A percentile compares a stretch with the other conserved stretches of the same genome.
These are phyloP conservation scores for Morella rubra DNA, from an alignment of 306 rosid genomes.

Conservation along the genomic window DNA sequence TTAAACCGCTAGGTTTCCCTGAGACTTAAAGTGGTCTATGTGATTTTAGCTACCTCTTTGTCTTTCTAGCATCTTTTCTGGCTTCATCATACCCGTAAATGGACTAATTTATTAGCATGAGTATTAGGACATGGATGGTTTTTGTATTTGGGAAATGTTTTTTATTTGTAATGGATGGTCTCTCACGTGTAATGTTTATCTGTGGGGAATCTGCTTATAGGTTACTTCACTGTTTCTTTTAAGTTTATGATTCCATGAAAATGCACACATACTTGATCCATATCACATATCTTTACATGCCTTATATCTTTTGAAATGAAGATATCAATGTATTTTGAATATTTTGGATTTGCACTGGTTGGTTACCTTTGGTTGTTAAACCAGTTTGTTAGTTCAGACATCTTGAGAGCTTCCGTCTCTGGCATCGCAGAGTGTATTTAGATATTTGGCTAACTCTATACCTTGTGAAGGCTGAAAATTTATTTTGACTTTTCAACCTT, in stretches of 20 bases:
- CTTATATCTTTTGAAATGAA: background rate
- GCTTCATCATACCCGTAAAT: background rate
- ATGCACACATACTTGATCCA: background rate
- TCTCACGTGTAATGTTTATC: background rate
- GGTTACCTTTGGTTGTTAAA: background rate
- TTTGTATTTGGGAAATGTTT: background rate
- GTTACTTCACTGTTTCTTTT: background rate
- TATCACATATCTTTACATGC: background rate
- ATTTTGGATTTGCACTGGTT: background rate
- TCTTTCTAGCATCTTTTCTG: background rate
- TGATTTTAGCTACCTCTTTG: background rate
- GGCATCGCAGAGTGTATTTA: background rate
- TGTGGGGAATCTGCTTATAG: background rate
- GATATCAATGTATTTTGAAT: background rate
- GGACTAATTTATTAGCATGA: background rate
- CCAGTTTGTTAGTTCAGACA: background rate
- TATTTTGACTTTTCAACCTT: slow-evolving; percentile 25
- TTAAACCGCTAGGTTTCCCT: background rate
- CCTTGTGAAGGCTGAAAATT: slow-evolving; percentile 13
- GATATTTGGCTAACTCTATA: background rate
- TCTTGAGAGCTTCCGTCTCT: background rate
- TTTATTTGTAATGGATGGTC: background rate
- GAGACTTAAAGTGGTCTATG: background rate
- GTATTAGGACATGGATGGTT: background rate
- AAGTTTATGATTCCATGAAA: background rate